phyloP scores from a whole-genome alignment of 345 rosid species.

The Citrus cavaleriei region DNA sequence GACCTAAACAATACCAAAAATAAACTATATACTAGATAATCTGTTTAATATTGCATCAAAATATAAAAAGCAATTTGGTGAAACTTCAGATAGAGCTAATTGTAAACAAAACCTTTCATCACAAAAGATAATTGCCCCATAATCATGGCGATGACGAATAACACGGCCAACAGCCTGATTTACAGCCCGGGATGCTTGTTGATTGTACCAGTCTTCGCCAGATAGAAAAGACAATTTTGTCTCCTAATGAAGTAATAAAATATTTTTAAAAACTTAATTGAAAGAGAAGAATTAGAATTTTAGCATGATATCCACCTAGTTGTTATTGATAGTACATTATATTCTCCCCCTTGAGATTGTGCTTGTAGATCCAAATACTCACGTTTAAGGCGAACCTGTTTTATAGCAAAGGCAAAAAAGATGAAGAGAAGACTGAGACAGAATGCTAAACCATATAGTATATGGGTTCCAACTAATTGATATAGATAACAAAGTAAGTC shows the following conservation, averaged over 20 bases:
- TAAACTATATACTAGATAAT: background rate
- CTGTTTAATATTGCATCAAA: background rate
- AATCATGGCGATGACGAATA: slow-evolving; percentile 92
- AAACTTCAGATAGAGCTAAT: slow-evolving; percentile 1
- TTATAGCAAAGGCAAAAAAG: background rate
- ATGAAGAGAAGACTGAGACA: background rate
- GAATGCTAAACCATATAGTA: background rate
- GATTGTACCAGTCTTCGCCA: slow-evolving; percentile 89
- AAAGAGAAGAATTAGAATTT: slow-evolving; percentile 2
- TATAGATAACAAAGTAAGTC: background rate
- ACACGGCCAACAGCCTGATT: slow-evolving; percentile 98
- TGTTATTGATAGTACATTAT: slow-evolving; percentile 37
- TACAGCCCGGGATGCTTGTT: slow-evolving; percentile 91
- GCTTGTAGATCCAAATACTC: slow-evolving; percentile 71
- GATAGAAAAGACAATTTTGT: slow-evolving; percentile 42
- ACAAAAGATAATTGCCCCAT: slow-evolving; percentile 86
- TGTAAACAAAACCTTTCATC: slow-evolving; percentile 70
- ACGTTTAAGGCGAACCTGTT: slow-evolving; percentile 85
- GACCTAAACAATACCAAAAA: background rate
- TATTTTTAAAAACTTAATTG: background rate
- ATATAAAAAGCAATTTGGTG: background rate
- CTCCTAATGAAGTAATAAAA: slow-evolving; percentile 17
- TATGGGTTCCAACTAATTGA: background rate
- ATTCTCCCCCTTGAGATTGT: slow-evolving; percentile 30
- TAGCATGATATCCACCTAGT: slow-evolving; percentile 15